Base-by-base conservation (phyloP, 2,329 filamentous ascomycete species). In the Colletotrichum phormii region DNA sequence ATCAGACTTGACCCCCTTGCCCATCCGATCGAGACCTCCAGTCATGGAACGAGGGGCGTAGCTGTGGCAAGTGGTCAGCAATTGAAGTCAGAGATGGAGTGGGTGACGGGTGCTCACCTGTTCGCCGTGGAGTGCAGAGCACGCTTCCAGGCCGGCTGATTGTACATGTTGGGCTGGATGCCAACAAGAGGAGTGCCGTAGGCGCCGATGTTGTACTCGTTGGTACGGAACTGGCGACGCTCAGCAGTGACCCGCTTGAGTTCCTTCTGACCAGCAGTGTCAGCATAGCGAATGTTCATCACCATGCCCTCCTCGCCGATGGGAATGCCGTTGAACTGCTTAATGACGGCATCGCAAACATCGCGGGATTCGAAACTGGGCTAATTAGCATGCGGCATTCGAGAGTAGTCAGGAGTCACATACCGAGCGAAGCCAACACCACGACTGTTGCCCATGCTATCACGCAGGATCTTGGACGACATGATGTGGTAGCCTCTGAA, bases 381-480 rank as follows among this genome's bases (percentile, higher is more conserved):
- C 1, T 46, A 22, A 70, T 84, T 74, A 82, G 77, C 35, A 51
- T 9, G 24, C 49, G 6, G 11, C 33, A 12, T 2, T 24, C 18
- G 33, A 18, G 51, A 63, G 33, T n/a, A 24, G 13, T 76, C n/a
- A 24, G 68, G 54, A 29, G 61, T 29, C 11, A 55, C 89, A 79
- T 86, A 98, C 96, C 97, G 93, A 83, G 96, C 96, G 85, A 99
- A 99, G 49, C 97, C 97, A 80, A 99, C 97, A 77, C 97, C 96
- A 78, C 97, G 96, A 82, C 96, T 98, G 79, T 97, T 95, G 71
- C 95, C 97, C 81, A 95, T 93, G 78, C 90, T 91, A 82, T 98
- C 96, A 62, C 96, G 94, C 75, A 98, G 93, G 77, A 99, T 98
- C 85, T 97, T 95, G 88, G 95, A 95, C 2, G 96, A 98, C 80